Percentiles rank a stretch among this genome's conserved stretches.
Conservation (phyloP, 495 filamentous ascomycete genomes). For the Penicillium antarcticum region DNA sequence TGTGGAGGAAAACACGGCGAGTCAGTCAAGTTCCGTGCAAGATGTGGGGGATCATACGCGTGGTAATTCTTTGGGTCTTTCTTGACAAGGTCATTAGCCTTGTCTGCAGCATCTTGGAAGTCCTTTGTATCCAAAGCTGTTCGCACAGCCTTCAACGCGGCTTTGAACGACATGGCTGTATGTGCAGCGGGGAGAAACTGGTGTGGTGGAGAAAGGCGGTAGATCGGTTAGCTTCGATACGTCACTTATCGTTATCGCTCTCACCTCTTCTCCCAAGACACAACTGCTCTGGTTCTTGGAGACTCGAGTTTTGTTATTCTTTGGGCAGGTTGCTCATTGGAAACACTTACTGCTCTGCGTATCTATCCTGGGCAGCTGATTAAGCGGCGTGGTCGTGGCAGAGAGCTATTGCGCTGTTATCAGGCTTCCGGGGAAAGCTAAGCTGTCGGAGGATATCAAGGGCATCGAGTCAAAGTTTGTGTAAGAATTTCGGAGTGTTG, state of each 20-base stretch:
- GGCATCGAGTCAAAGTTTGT: too few species aligned
- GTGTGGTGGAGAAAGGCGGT: constrained; percentile 18
- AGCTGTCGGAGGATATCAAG: too few species aligned
- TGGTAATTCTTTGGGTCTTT: constrained; percentile 79
- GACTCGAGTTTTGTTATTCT: too few species aligned
- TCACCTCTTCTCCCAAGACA: background rate
- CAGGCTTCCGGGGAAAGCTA: too few species aligned
- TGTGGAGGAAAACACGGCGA: constrained; percentile 25
- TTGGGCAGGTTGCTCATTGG: too few species aligned
- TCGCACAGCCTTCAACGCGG: constrained; percentile 78
- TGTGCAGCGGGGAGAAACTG: constrained; percentile 18
- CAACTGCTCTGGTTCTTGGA: too few species aligned
- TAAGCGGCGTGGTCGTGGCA: too few species aligned
- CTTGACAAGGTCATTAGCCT: constrained; percentile 63
- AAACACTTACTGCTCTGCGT: too few species aligned
- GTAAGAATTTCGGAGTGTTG: too few species aligned
- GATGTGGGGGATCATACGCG: constrained; percentile 50
- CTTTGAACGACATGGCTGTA: constrained; percentile 60
- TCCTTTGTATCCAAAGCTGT: constrained; percentile 75
- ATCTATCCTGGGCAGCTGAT: too few species aligned
- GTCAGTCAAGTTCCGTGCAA: constrained; percentile 4
- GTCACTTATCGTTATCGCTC: constrained; percentile 24
- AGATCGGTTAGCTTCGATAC: constrained; percentile 21
- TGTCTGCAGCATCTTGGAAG: constrained; percentile 67
- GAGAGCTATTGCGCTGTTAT: too few species aligned